Percentiles rank a stretch among this genome's conserved stretches.
Evolutionary conservation across 345 rosid genomes (phyloP).

Genomic region (Odontarrhena argentea): DNA sequence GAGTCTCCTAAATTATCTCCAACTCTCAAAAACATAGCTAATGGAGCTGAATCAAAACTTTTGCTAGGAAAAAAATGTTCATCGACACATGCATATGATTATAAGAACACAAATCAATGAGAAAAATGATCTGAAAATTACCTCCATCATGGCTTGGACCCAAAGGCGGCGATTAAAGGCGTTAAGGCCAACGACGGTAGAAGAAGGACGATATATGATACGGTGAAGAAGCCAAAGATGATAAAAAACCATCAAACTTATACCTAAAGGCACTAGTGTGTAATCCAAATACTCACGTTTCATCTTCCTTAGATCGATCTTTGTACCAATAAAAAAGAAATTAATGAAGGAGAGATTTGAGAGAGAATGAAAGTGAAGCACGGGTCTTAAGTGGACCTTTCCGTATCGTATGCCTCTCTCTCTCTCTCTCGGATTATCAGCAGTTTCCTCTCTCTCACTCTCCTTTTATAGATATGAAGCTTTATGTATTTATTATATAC

Average conservation of each 20-base stretch:
- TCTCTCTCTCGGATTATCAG: slow-evolving; percentile 14
- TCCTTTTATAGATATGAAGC: slow-evolving; percentile 38
- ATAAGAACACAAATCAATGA: not conserved
- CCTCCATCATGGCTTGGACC: slow-evolving; percentile 98
- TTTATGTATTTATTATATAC: slow-evolving; percentile 7
- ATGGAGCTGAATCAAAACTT: not conserved
- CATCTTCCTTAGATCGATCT: slow-evolving; percentile 40
- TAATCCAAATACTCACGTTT: slow-evolving; percentile 57
- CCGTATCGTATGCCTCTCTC: slow-evolving; percentile 26
- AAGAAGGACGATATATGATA: slow-evolving; percentile 59
- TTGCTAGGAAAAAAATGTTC: not conserved
- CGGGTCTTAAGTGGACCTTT: slow-evolving; percentile 44
- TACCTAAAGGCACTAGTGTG: slow-evolving; percentile 64
- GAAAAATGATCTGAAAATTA: slow-evolving; percentile 3
- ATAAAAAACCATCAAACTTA: slow-evolving; percentile 54
- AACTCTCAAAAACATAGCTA: slow-evolving; percentile 16
- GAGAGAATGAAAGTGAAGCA: slow-evolving; percentile 40
- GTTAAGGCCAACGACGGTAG: slow-evolving; percentile 74
- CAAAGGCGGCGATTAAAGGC: slow-evolving; percentile 83
- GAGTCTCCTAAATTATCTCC: slow-evolving; percentile 27
- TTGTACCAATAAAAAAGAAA: not conserved
- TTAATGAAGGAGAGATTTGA: not conserved
- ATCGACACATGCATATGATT: slow-evolving; percentile 26
- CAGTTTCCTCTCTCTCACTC: slow-evolving; percentile 11
- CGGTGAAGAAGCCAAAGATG: slow-evolving; percentile 77